A percentile compares a stretch with the other conserved stretches of the same genome.
phyloP scores from a whole-genome alignment of 192 early-diverging fungal species.

The Geosiphon pyriformis region DNA sequence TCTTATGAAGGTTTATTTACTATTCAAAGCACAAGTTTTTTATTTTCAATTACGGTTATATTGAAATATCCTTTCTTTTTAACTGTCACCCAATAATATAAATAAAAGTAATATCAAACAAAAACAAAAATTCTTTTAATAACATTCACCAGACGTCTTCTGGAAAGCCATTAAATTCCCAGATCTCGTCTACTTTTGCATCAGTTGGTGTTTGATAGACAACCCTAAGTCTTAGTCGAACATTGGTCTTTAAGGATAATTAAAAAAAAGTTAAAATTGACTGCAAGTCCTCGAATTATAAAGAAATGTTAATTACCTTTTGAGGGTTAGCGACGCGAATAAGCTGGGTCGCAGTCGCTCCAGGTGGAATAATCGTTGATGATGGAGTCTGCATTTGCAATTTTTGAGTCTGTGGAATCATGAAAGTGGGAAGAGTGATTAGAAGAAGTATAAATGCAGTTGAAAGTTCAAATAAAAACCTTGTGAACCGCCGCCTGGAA shows the following conservation, averaged over 20 bases:
- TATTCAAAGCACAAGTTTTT: too few relatives aligned
- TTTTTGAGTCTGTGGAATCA: slow-evolving; percentile 56
- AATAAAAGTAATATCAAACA: too few relatives aligned
- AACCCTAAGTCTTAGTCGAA: slow-evolving; percentile 51
- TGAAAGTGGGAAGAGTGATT: slow-evolving; percentile 4
- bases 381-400: slow-evolving; percentile 81
- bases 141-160: slow-evolving; percentile 47
- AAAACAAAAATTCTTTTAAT: too few relatives aligned
- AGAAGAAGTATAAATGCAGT: background rate
- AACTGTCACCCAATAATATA: too few relatives aligned
- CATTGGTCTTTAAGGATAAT: slow-evolving; percentile 37
- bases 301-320: slow-evolving; percentile 33
- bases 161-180: slow-evolving; percentile 55
- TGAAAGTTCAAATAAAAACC: slow-evolving; percentile 13
- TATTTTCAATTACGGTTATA: too few relatives aligned
- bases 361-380: slow-evolving; percentile 54
- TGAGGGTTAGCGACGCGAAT: slow-evolving; percentile 86
- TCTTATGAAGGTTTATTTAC: too few relatives aligned
- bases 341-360: slow-evolving; percentile 63
- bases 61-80: too few relatives aligned
- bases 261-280: background rate
- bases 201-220: slow-evolving; percentile 43
- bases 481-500: slow-evolving; percentile 95
- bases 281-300: background rate
- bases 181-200: slow-evolving; percentile 46